These are phyloP conservation scores for Primulina huaijiensis DNA, from an alignment of 257 asterid species.

Conservation along the genomic window DNA sequence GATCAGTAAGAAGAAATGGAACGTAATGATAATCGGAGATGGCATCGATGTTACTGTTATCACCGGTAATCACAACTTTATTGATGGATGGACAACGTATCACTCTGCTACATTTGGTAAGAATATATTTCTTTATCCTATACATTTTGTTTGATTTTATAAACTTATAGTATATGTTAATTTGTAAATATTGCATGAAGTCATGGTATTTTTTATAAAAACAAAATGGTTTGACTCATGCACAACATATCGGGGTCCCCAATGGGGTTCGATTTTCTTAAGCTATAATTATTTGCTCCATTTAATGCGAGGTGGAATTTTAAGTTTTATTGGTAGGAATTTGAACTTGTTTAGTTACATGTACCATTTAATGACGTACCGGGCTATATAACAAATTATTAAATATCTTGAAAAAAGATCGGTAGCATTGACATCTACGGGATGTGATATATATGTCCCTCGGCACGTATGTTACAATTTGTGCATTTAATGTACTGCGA, in stretches of 20 bases:
- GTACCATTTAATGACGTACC: not conserved
- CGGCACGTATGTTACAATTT: not conserved
- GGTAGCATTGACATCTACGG: not conserved
- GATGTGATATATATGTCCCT: not conserved
- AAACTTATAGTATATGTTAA: too few species aligned
- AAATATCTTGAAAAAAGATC: too few species aligned
- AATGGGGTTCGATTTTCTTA: not conserved
- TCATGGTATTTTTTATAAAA: too few species aligned
- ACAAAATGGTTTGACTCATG: too few species aligned
- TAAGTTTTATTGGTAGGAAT: not conserved
- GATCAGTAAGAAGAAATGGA: conserved; percentile 59
- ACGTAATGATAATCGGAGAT: conserved; percentile 63
- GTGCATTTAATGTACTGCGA: too few species aligned
- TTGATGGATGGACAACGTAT: conserved; percentile 67
- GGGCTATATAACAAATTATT: not conserved
- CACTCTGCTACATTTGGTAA: conserved; percentile 72
- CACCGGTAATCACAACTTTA: conserved; percentile 50
- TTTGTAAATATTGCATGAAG: too few species aligned
- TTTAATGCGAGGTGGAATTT: not conserved
- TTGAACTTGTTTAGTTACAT: not conserved
- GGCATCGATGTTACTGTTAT: conserved; percentile 58
- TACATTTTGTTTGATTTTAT: too few species aligned
- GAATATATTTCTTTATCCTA: not conserved
- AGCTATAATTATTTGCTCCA: not conserved
- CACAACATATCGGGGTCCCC: too few species aligned